A percentile compares a stretch with the other conserved stretches of the same genome.
Conservation (phyloP, 768 basidiomycete genomes). For the Leccinum disarticulatum region DNA sequence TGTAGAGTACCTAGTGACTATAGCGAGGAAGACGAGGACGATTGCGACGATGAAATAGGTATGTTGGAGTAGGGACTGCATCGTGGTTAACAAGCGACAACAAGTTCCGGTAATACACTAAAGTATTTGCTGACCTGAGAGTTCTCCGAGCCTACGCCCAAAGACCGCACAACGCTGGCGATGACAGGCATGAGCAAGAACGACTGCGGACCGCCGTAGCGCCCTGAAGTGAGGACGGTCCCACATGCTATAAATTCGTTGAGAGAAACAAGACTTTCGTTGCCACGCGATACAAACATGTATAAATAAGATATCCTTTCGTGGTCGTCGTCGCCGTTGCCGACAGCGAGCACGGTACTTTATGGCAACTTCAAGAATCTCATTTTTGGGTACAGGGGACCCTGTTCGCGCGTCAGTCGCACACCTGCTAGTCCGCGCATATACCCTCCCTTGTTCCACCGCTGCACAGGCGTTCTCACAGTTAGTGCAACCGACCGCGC, state of each 20-base stretch:
- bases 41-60: constrained; percentile 25
- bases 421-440: constrained; percentile 65
- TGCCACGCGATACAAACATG: constrained; percentile 27
- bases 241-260: background rate
- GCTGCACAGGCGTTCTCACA: constrained; percentile 74
- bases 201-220: constrained; percentile 1
- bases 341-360: constrained; percentile 30
- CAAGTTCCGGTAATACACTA: background rate
- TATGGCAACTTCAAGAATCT: constrained; percentile 35
- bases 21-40: constrained; percentile 12
- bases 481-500: constrained; percentile 71
- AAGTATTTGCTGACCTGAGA: constrained; percentile 15
- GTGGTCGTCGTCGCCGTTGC: constrained; percentile 34
- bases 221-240: background rate
- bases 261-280: background rate
- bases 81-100: background rate
- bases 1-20: constrained; percentile 22
- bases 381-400: constrained; percentile 35
- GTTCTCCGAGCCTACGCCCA: background rate
- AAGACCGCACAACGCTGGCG: constrained; percentile 3
- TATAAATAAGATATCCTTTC: constrained; percentile 24
- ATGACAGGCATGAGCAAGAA: constrained; percentile 11
- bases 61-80: constrained; percentile 23
- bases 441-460: constrained; percentile 72
- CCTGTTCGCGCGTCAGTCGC: constrained; percentile 62